Evolutionary conservation across 2,329 filamentous ascomycete genomes (phyloP).

Genomic region (Leptographium lundbergii): DNA sequence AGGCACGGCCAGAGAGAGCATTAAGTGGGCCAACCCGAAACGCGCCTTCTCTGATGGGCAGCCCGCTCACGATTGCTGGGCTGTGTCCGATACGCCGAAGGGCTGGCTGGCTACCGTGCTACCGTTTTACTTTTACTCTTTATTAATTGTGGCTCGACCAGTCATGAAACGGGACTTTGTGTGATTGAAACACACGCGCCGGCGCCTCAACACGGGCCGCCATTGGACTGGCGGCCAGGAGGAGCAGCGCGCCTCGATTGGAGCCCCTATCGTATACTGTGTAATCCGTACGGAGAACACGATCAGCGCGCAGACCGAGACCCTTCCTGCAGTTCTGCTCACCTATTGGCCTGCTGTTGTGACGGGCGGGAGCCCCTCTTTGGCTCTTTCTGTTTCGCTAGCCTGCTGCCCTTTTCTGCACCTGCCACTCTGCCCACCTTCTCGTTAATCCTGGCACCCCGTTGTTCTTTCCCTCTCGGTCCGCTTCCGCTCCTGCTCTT

Average conservation of each 20-base stretch:
- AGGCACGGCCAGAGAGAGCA: not conserved
- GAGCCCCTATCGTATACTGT: not conserved
- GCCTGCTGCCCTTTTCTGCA: too few species aligned
- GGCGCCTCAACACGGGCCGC: constrained; percentile 9
- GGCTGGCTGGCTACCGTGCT: not conserved
- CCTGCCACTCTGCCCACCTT: not conserved
- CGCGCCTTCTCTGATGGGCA: not conserved
- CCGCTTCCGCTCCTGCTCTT: not conserved
- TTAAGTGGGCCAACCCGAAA: constrained; percentile 1
- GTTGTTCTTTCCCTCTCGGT: not conserved
- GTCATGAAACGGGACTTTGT: constrained; percentile 10
- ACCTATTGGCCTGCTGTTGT: constrained; percentile 1
- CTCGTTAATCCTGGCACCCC: not conserved
- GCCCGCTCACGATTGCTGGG: not conserved
- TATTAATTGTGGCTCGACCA: not conserved
- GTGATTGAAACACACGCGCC: constrained; percentile 13
- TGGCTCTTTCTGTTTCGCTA: not conserved
- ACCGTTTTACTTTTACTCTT: not conserved
- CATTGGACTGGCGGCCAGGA: constrained; percentile 6
- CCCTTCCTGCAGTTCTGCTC: not conserved
- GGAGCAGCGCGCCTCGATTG: not conserved
- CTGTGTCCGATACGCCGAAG: not conserved
- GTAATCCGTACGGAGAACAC: too few species aligned
- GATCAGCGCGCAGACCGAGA: not conserved
- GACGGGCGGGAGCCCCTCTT: not conserved